Evolutionary conservation across 257 asterid genomes (phyloP), one percentile per base, ranked within the genome.

Genomic region (Solanum bulbocastanum): DNA sequence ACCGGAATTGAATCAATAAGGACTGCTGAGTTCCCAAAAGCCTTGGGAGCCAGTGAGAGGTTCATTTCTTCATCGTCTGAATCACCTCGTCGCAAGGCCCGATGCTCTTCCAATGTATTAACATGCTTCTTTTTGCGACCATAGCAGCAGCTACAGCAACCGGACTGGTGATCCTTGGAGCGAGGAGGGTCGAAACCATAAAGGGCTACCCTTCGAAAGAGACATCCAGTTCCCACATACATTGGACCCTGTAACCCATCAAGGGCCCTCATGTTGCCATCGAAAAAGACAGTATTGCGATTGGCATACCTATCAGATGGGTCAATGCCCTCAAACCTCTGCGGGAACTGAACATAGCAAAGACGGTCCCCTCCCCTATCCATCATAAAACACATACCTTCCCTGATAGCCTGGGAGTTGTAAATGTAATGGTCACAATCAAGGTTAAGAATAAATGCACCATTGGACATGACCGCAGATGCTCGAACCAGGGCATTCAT

Each of bases 381-480:
- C 97, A 94, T 93, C 98, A 94, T 94, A 92, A 94, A 94, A 85
- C 98, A 94, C 96, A 94, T 94, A 52, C 98, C 98, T 90, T 94
- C 98, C 84, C 95, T 92, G 93, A 94, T 93, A 88, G 98, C 98
- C 89, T 92, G 93, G 52, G 95, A 91, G 91, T 94, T 92, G 86
- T 94, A 93, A 71, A 94, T 91, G 90, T 94, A 94, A 87, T 94
- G 98, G 74, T 94, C 98, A 86, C 98, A 94, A 73, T 94, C 98
- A 18, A 94, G 98, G 90, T 94, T 94, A 88, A 94, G 98, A 75
- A 94, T 94, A 90, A 94, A 94, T 84, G 98, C 93, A 3, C 98
- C 96, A 46, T 94, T 94, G 10, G 98, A 94, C 98, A 94, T 94
- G 92, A 94, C 90, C 4, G 98, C 98, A 9, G 98, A 94, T 56